A percentile compares a stretch with the other conserved stretches of the same genome.
These are phyloP conservation scores for Umbelopsis vinacea DNA, from an alignment of 192 early-diverging fungal genomes.

Conservation along the genomic window DNA sequence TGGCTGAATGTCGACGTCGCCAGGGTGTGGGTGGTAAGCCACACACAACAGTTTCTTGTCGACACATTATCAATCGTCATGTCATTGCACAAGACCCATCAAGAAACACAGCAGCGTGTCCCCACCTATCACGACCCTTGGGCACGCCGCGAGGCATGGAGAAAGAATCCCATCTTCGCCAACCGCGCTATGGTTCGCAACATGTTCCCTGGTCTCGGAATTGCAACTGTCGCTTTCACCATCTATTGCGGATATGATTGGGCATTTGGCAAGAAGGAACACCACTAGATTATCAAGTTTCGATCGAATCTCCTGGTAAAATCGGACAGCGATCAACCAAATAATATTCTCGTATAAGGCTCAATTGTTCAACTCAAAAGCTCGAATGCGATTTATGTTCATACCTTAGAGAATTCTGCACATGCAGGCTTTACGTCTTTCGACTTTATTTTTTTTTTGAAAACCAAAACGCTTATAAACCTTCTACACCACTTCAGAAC, in stretches of 20 bases:
- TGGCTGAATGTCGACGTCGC: not conserved
- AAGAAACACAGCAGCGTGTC: slow-evolving; percentile 28
- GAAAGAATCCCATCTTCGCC: slow-evolving; percentile 70
- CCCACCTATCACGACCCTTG: slow-evolving; percentile 73
- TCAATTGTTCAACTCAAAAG: slow-evolving; percentile 1
- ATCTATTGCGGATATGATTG: slow-evolving; percentile 72
- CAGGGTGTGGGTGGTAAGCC: slow-evolving; percentile 8
- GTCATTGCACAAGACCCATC: slow-evolving; percentile 18
- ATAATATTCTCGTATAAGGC: not conserved
- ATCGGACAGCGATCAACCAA: not conserved
- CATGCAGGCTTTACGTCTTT: not conserved
- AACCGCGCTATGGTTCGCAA: slow-evolving; percentile 61
- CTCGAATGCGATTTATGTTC: slow-evolving; percentile 6
- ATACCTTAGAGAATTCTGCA: slow-evolving; percentile 24
- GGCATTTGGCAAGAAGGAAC: slow-evolving; percentile 54
- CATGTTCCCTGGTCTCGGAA: slow-evolving; percentile 80
- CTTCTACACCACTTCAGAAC: not conserved
- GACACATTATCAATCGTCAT: not conserved
- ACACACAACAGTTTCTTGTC: not conserved
- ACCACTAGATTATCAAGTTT: slow-evolving; percentile 35
- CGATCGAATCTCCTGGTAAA: not conserved
- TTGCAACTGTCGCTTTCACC: slow-evolving; percentile 76
- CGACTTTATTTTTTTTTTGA: not conserved
- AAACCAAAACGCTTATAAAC: slow-evolving; percentile 4
- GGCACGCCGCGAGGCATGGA: slow-evolving; percentile 76